Evolutionary conservation across 306 rosid genomes (phyloP), one percentile per base, ranked within the genome.

Genomic region (Potentilla sterilis): DNA sequence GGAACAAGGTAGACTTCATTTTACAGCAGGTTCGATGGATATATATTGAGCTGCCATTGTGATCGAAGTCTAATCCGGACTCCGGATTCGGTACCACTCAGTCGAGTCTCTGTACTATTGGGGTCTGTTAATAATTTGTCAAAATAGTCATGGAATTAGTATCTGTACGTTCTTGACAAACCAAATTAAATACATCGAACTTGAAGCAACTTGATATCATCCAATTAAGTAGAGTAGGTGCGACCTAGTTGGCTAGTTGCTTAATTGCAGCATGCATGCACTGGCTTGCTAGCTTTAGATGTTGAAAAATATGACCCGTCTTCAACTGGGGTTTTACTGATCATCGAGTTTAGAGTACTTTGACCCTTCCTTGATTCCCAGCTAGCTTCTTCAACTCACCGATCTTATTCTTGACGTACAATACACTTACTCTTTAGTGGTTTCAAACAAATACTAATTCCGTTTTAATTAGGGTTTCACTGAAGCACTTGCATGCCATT

Each of bases 21-120:
- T 75, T 35, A 42, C 74, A 76, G 73, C 74, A 76, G 73, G 74
- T 81, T 46, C 73, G 77, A 63, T 70, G 84, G 77, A 81, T 76
- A 10, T 46, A 12, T n/a, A n/a, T n/a, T n/a, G n/a, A n/a, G n/a
- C n/a, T n/a, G n/a, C n/a, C n/a, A n/a, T n/a, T n/a, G n/a, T n/a
- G n/a, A n/a, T n/a, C n/a, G n/a, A n/a, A 28, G 28, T 28, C 1
- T 28, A 28, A 28, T 28, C 28, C 28, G 28, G 28, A 28, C 28
- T 28, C 28, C 28, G 28, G 28, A n/a, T n/a, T n/a, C n/a, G n/a
- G 28, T 28, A 28, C 28, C 28, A 28, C 28, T 28, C 28, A 28
- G 28, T 28, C 28, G 28, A 66, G 8, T 41, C 70, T 54, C 61
- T 18, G 15, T 43, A 68, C 55, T 15, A n/a, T n/a, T n/a, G n/a